These are phyloP conservation scores for Fusarium foetens DNA, from an alignment of 2,329 filamentous ascomycete genomes.

Conservation along the genomic window DNA sequence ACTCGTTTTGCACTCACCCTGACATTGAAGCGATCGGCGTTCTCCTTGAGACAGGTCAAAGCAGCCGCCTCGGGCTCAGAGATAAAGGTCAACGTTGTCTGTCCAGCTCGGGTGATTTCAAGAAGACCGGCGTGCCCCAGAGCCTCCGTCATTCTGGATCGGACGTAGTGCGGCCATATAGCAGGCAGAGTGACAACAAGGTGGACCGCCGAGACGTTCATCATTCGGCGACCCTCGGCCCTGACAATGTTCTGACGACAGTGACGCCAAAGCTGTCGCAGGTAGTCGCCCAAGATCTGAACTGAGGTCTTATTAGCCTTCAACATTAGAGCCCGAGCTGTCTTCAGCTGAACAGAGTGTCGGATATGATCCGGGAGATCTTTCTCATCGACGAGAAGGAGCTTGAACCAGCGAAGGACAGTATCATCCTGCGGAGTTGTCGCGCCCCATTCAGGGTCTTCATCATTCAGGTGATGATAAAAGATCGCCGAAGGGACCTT, in stretches of 20 bases:
- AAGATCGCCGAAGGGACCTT: slow-evolving; percentile 48
- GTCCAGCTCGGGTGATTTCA: slow-evolving; percentile 29
- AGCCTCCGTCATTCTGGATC: slow-evolving; percentile 51
- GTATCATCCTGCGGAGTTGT: slow-evolving; percentile 39
- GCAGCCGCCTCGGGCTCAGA: slow-evolving; percentile 60
- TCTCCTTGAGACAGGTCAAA: slow-evolving; percentile 49
- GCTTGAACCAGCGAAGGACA: slow-evolving; percentile 55
- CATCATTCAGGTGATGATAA: slow-evolving; percentile 5
- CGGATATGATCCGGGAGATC: slow-evolving; percentile 47
- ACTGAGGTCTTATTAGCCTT: slow-evolving; percentile 39
- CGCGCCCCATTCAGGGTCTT: slow-evolving; percentile 48
- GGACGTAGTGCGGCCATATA: slow-evolving; percentile 57
- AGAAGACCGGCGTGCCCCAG: slow-evolving; percentile 52
- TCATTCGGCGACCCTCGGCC: slow-evolving; percentile 30
- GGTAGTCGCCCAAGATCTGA: slow-evolving; percentile 49
- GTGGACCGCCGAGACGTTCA: slow-evolving; percentile 39
- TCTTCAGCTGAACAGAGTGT: slow-evolving; percentile 35
- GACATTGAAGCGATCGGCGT: slow-evolving; percentile 38
- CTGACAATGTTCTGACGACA: slow-evolving; percentile 40
- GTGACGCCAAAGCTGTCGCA: slow-evolving; percentile 50
- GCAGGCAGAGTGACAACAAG: slow-evolving; percentile 58
- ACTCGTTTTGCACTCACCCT: slow-evolving; percentile 17
- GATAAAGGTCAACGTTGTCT: slow-evolving; percentile 51
- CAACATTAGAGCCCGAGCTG: slow-evolving; percentile 6
- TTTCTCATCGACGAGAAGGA: slow-evolving; percentile 51